Percentiles rank a stretch among this genome's conserved stretches.
phyloP scores from a whole-genome alignment of 1,284 basidiomycete genomes.

The Marasmius oreades region DNA sequence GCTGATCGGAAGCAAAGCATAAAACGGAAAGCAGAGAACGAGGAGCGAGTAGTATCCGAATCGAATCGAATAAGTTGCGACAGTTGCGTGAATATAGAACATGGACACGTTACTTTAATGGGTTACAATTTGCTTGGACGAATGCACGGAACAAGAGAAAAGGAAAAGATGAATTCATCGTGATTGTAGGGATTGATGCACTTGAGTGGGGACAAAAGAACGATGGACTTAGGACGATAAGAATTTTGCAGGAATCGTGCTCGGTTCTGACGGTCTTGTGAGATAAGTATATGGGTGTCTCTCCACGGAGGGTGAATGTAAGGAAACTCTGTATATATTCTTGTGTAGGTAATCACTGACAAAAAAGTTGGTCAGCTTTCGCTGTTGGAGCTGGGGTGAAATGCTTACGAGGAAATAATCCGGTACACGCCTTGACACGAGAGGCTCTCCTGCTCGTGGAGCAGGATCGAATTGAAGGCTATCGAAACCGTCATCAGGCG shows the following conservation, averaged over 20 bases:
- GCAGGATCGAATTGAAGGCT: slow-evolving; percentile 99
- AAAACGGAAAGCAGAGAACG: too few species aligned
- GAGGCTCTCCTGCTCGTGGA: slow-evolving; percentile 95
- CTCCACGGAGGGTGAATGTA: neutral
- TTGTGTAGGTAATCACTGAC: slow-evolving; percentile 1
- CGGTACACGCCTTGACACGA: slow-evolving; percentile 97
- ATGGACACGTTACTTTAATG: too few species aligned
- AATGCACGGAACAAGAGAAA: too few species aligned
- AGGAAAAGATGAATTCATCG: too few species aligned
- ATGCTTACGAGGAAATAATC: slow-evolving; percentile 90
- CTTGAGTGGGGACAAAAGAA: neutral
- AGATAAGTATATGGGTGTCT: neutral
- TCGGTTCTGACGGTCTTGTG: neutral
- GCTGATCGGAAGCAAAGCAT: too few species aligned
- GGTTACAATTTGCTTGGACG: too few species aligned
- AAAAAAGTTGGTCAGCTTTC: neutral
- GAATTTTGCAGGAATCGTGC: neutral
- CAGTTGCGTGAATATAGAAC: too few species aligned
- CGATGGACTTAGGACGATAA: neutral
- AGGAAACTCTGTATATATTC: neutral
- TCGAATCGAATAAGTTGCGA: too few species aligned
- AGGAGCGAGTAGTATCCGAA: too few species aligned
- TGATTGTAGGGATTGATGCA: too few species aligned
- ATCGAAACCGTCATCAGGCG: slow-evolving; percentile 12
- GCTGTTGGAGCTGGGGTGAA: neutral